A percentile compares a stretch with the other conserved stretches of the same genome.
These are phyloP conservation scores for Eucalyptus pauciflora DNA, from an alignment of 345 rosid genomes.

Conservation along the genomic window DNA sequence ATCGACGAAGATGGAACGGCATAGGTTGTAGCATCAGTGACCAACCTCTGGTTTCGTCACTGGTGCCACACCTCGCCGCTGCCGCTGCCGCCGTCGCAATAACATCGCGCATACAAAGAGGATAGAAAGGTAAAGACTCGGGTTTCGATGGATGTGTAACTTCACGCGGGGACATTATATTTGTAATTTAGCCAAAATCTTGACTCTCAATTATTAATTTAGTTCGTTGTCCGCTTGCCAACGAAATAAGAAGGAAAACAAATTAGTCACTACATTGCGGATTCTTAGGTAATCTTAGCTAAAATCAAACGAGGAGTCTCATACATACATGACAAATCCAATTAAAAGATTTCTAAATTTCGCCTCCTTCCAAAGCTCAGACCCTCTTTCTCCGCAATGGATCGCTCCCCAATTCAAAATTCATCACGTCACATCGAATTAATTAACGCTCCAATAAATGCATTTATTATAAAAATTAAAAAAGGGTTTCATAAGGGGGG, in stretches of 20 bases:
- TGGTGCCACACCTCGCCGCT: not conserved
- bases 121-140: not conserved
- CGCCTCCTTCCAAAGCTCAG: not conserved
- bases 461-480: not conserved
- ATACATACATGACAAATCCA: not conserved
- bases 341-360: not conserved
- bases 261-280: not conserved
- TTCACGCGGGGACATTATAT: not conserved
- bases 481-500: not conserved
- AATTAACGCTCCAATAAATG: not conserved
- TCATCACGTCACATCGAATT: not conserved
- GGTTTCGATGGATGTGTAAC: not conserved
- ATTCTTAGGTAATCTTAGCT: not conserved
- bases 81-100: not conserved
- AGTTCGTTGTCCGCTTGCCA: not conserved
- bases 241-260: not conserved
- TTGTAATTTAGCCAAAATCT: not conserved
- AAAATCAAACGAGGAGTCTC: not conserved
- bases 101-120: not conserved
- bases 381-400: not conserved
- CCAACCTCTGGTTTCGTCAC: not conserved
- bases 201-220: not conserved
- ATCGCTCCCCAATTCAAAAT: not conserved
- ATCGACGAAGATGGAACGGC: not conserved
- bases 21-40: not conserved